These are phyloP conservation scores for Dovyalis caffra DNA, from an alignment of 345 rosid genomes.

Conservation along the genomic window DNA sequence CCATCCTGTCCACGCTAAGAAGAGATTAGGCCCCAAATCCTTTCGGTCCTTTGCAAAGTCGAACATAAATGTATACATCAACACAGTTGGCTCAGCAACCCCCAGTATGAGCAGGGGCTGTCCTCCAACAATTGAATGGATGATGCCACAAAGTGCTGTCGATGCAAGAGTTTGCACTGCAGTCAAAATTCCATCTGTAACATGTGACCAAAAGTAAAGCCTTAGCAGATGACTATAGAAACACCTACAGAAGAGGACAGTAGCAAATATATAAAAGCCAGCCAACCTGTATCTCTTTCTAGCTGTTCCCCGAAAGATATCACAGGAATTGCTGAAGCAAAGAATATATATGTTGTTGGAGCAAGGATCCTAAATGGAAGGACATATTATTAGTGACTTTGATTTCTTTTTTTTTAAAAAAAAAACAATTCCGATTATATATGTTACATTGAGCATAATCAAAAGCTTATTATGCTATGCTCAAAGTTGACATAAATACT, in stretches of 20 bases:
- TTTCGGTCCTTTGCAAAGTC: slow-evolving; percentile 73
- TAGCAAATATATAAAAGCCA: neutral
- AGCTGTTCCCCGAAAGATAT: slow-evolving; percentile 92
- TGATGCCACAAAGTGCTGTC: slow-evolving; percentile 85
- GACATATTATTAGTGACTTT: slow-evolving; percentile 19
- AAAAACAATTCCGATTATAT: neutral
- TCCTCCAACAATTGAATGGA: slow-evolving; percentile 84
- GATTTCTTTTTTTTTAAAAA: too few relatives aligned
- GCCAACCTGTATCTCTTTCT: slow-evolving; percentile 77
- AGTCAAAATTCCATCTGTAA: slow-evolving; percentile 74
- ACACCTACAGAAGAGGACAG: neutral
- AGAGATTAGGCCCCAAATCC: slow-evolving; percentile 76
- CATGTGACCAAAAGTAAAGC: slow-evolving; percentile 1
- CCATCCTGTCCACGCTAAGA: slow-evolving; percentile 97
- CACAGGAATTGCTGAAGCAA: slow-evolving; percentile 94
- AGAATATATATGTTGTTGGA: slow-evolving; percentile 93
- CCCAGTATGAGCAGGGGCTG: slow-evolving; percentile 93
- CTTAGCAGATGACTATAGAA: slow-evolving; percentile 12
- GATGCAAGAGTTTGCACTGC: slow-evolving; percentile 94
- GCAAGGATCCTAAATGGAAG: slow-evolving; percentile 70
- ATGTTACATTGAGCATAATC: neutral
- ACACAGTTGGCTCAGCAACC: slow-evolving; percentile 96
- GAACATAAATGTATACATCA: slow-evolving; percentile 96
- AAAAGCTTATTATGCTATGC: neutral
- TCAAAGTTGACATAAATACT: neutral